A percentile compares a stretch with the other conserved stretches of the same genome.
Evolutionary conservation across 2,329 filamentous ascomycete genomes (phyloP).

Genomic region (Aciculosporium take): DNA sequence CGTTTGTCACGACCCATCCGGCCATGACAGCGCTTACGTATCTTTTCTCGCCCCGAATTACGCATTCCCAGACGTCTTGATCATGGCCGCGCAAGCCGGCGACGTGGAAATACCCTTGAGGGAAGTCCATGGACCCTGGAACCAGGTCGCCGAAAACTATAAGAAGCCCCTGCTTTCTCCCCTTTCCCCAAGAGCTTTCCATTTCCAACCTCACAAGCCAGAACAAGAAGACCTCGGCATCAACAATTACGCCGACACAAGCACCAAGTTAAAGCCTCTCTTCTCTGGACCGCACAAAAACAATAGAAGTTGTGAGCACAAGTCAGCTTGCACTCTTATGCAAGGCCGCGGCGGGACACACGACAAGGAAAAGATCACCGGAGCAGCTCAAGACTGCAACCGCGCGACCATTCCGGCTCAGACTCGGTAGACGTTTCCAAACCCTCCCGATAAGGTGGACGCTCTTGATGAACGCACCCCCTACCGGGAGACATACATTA

Average conservation of each 20-base stretch:
- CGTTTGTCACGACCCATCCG: constrained; percentile 7
- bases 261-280: not conserved
- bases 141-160: not conserved
- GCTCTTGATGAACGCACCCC: not conserved
- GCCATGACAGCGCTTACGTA: constrained; percentile 26
- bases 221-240: not conserved
- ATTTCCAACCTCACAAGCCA: not conserved
- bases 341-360: too few relatives aligned
- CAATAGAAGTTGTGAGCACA: too few relatives aligned
- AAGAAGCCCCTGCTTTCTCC: not conserved
- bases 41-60: constrained; percentile 24
- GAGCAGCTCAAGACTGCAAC: not conserved
- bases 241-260: not conserved
- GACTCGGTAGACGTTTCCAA: too few relatives aligned
- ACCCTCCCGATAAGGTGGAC: not conserved
- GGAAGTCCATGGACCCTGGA: not conserved
- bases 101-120: not conserved
- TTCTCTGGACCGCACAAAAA: not conserved
- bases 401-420: too few relatives aligned
- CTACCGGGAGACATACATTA: not conserved
- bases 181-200: not conserved
- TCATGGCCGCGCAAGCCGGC: not conserved
- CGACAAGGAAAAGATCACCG: too few relatives aligned
- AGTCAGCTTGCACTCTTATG: too few relatives aligned
- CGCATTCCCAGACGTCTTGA: constrained; percentile 28